Conservation (phyloP, 148 eudicot species). For the Chenopodium berlandieri region DNA sequence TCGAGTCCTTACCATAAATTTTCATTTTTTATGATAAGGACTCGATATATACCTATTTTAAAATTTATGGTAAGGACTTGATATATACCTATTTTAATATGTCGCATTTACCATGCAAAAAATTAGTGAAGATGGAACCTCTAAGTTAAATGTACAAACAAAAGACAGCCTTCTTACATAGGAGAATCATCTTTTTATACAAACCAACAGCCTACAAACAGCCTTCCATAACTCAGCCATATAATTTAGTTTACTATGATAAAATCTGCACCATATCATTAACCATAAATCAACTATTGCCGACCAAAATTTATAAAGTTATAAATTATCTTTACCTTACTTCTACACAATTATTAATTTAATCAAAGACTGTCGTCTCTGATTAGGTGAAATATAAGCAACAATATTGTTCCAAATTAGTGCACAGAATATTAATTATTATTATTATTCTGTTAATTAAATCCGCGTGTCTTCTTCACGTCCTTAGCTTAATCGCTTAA, state of each 20-base stretch:
- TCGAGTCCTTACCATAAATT: no score
- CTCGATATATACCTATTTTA: no score
- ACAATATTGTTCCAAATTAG: neutral
- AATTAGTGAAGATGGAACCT: neutral
- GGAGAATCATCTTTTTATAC: slow-evolving; percentile 5
- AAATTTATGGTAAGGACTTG: no score
- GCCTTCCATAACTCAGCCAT: neutral
- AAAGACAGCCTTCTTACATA: slow-evolving; percentile 11
- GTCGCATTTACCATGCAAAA: no score
- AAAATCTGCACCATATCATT: neutral
- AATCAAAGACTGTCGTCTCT: slow-evolving; percentile 5
- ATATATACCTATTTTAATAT: no score
- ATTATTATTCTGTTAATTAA: neutral
- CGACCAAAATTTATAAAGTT: slow-evolving; percentile 8
- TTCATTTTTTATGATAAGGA: no score
- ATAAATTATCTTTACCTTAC: neutral
- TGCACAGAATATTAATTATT: neutral
- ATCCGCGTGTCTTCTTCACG: slow-evolving; percentile 6
- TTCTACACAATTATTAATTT: neutral
- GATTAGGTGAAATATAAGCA: neutral
- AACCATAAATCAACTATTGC: neutral
- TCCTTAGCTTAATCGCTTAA: neutral
- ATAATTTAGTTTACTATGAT: slow-evolving; percentile 3
- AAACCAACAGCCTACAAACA: slow-evolving; percentile 1
- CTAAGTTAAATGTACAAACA: neutral